A percentile compares a stretch with the other conserved stretches of the same genome.
phyloP scores from a whole-genome alignment of 2,329 filamentous ascomycete genomes.

The Colletotrichum sp. region DNA sequence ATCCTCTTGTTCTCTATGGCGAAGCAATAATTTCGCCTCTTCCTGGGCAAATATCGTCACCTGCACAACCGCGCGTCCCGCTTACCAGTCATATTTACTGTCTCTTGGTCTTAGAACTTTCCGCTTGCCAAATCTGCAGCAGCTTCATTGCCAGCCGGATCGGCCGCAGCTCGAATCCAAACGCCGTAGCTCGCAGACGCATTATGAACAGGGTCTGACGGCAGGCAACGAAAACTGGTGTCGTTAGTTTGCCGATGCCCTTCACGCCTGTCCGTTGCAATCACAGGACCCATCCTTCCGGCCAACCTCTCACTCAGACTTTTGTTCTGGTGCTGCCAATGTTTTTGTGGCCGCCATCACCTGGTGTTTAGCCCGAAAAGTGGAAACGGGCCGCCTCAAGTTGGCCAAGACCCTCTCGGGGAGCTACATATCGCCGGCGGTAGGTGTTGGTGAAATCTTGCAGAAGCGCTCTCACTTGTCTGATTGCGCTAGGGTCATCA shows the following conservation, averaged over 20 bases:
- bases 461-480: constrained; percentile 82
- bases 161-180: neutral
- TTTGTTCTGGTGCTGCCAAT: neutral
- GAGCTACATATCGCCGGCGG: constrained; percentile 92
- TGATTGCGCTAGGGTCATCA: constrained; percentile 63
- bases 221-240: neutral
- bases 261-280: neutral
- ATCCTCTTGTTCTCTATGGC: neutral
- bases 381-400: constrained; percentile 88
- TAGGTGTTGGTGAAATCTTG: constrained; percentile 98
- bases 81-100: neutral
- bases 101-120: neutral
- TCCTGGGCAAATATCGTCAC: neutral
- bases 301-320: neutral
- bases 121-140: neutral
- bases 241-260: neutral
- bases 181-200: neutral
- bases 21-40: neutral
- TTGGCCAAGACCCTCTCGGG: constrained; percentile 85
- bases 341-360: neutral
- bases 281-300: neutral
- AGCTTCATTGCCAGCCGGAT: neutral
- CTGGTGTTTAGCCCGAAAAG: constrained; percentile 50
- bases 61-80: neutral
- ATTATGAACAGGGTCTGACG: neutral